Evolutionary conservation across 2,329 filamentous ascomycete species (phyloP), one percentile per base, ranked within the genome.

Genomic region (Colletotrichum sp.): DNA sequence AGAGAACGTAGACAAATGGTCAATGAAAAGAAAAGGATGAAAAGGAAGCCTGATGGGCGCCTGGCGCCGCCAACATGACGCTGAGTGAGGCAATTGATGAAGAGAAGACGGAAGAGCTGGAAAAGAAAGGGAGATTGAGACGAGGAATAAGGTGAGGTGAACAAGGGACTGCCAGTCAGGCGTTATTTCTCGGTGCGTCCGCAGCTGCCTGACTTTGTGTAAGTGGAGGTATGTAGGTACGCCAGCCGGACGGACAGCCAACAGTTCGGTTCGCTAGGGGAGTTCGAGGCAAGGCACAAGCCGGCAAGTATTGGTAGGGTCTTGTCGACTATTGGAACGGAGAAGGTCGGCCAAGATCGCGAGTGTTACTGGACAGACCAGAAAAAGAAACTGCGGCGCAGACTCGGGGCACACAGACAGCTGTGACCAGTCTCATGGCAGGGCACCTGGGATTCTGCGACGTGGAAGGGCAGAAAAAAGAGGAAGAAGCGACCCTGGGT

Each of bases 1-100:
- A n/a, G 21, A 36, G 24, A 61, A 52, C n/a, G 59, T 55, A 13
- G 66, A 28, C 32, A 21, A 24, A 38, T 5, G 10, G 32, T 34
- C 62, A 73, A 38, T 21, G 36, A 61, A 30, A 55, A 32, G 34
- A 52, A 34, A 21, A 56, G 30, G 38, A 63, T 26, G 67, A 65
- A 36, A 30, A 61, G 7, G 43, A 61, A 56, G 62, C 69, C 62
- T 26, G 14, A 55, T 32, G 56, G 62, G 62, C 73, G 64, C 38
- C 62, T 67, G 68, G 62, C 69, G 69, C 69, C 73, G 21, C 58
- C 65, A 66, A 72, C 73, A 75, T 75, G 69, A 73, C 56, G 69
- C 69, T 63, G 62, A 43, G 48, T 28, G 28, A 36, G 52, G 34
- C 36, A 26, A 16, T 55, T 55, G 70, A 28, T 61, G 36, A 43